Base-by-base conservation (phyloP, 2,329 filamentous ascomycete genomes). In the Penicillium polonicum region DNA sequence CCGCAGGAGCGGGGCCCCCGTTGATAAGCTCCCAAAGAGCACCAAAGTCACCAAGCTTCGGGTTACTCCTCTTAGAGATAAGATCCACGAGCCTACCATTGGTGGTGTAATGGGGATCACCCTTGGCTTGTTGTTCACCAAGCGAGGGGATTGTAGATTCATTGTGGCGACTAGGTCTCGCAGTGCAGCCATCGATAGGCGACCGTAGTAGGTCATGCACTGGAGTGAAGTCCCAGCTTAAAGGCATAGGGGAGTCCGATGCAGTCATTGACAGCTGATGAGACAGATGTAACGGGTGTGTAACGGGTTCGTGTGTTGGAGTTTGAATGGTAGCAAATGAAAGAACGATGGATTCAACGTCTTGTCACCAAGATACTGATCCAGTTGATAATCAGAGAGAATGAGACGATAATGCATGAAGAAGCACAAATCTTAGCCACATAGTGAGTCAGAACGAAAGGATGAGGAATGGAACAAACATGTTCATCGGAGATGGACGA, bases 221-320 rank as follows among this genome's bases (percentile, higher is more conserved):
- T 64, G 74, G 71, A 62, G 72, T 69, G 58, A 80, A 76, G 68
- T 80, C 78, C 79, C 79, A 80, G 53, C 70, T 68, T 39, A 71
- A 72, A 57, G 63, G 59, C 52, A 68, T 63, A 56, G 63, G 53
- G 42, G 68, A 61, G 51, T 57, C 57, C 6, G 55, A 45, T 46
- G 57, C 50, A 57, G 66, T 66, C 75, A 74, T 74, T 71, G 70
- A 69, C 45, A 50, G 48, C 43, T 39, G 42, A 31, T 33, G 17
- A 39, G 17, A 39, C 19, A 15, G 25, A 36, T 44, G 27, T 43
- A 42, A 25, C 43, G 27, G 12, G 12, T 31, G 38, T 44, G 48
- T 38, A 44, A 33, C 6, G 17, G 21, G 31, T 23, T 29, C 12
- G 41, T 42, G 36, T 50, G 36, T 44, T 44, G 5, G n/a, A 7